Percentiles rank a stretch among this genome's conserved stretches.
Conservation (phyloP, 2,329 filamentous ascomycete species). For the Penicillium sp. region DNA sequence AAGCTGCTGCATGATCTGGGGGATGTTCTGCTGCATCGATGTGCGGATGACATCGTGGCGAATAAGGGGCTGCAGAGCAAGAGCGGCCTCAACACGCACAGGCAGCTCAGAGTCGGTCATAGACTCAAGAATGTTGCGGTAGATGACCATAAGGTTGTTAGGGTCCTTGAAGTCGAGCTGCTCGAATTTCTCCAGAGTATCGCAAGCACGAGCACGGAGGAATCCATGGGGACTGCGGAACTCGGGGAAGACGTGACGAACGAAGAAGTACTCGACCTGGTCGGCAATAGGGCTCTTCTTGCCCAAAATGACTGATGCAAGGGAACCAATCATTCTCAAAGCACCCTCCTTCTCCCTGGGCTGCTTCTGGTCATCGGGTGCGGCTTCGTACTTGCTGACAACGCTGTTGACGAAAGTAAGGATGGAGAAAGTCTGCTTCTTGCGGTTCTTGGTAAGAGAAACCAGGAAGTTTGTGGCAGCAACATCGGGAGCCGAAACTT, state of each 20-base stretch:
- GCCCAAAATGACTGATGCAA: slow-evolving; percentile 89
- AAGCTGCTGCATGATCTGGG: slow-evolving; percentile 98
- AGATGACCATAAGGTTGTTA: slow-evolving; percentile 93
- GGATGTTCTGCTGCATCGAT: slow-evolving; percentile 97
- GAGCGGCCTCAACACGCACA: slow-evolving; percentile 88
- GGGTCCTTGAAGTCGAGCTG: slow-evolving; percentile 95
- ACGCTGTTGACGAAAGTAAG: slow-evolving; percentile 93
- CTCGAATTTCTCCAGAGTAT: slow-evolving; percentile 97
- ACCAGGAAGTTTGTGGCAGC: slow-evolving; percentile 96
- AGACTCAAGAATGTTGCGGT: slow-evolving; percentile 93
- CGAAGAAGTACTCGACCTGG: slow-evolving; percentile 97
- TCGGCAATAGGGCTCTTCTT: slow-evolving; percentile 99
- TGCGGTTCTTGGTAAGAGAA: slow-evolving; percentile 87
- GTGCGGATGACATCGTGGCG: slow-evolving; percentile 90
- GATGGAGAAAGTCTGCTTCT: slow-evolving; percentile 94
- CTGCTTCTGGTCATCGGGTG: slow-evolving; percentile 85
- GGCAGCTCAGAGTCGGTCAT: slow-evolving; percentile 95
- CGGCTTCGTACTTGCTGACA: slow-evolving; percentile 87
- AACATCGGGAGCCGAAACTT: slow-evolving; percentile 91
- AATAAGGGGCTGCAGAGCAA: slow-evolving; percentile 93
- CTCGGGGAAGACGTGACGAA: slow-evolving; percentile 96
- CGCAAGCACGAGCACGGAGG: slow-evolving; percentile 89
- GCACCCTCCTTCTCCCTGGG: slow-evolving; percentile 96
- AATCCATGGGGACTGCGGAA: slow-evolving; percentile 92
- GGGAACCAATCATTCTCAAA: slow-evolving; percentile 91